Base-by-base conservation (phyloP, 2,329 filamentous ascomycete genomes). In the Alternaria angustiovoidea region DNA sequence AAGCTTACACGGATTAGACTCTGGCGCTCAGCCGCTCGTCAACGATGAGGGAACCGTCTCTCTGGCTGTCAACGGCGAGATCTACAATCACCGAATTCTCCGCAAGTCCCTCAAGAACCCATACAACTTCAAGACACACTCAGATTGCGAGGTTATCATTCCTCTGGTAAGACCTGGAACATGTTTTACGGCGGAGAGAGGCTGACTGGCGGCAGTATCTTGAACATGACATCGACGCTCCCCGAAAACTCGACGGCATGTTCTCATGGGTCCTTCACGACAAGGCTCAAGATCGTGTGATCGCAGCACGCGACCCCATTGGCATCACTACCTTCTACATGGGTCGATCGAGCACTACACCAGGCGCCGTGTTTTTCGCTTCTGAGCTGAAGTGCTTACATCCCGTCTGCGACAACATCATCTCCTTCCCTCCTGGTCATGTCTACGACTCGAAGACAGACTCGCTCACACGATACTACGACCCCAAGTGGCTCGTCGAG, bases 181-280 rank as follows among this genome's bases (percentile, higher is more conserved):
- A 14, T 38, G 7, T 34, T 18, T 14, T 18, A 14, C 47, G 36
- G 36, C 7, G 16, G 4, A 38, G 18, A n/a, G 11, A 53, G 51
- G 60, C 73, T 78, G 57, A 76, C 58, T 18, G 7, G 24, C 24
- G 14, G 49, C 63, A 96, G 92, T 99, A 99, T 79, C 87, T 93
- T 83, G 89, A 98, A 81, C 88, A 96, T 86, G 95, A 89, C 75
- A 86, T 96, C 70, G 93, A 98, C 75, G 93, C 94, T 59, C 94
- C 95, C 64, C 95, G 94, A 81, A 86, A 93, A 81, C 89, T 99
- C 70, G 95, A 99, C 79, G 95, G 95, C 84, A 99, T 99, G 95
- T 99, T 99, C 87, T 97, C 94, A 16, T 99, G 96, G 83, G 94
- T 99, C 57, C 87, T 99, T 54, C 97, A 97, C 82, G 95, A 99